Base-by-base conservation (phyloP, 169 alveolate genomes). In the Toxoplasma gondii region DNA sequence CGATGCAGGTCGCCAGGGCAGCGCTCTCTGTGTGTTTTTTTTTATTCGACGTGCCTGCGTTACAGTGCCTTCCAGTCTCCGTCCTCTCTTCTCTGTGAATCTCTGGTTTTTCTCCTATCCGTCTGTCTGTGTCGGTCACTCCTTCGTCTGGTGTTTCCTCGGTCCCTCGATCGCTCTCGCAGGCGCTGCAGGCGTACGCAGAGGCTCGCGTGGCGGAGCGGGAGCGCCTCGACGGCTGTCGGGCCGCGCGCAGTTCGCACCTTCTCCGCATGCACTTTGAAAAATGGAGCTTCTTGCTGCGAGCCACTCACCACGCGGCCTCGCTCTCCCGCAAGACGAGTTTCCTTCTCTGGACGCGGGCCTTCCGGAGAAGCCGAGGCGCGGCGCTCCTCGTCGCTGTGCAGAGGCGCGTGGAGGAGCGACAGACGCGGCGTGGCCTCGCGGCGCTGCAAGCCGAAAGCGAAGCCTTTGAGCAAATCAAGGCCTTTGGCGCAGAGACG, bases 171-270 rank as follows among this genome's bases (percentile, higher is more conserved):
- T 34, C 17, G 43, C 44, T n/a, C n/a, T 82, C 90, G 1, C 64
- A 82, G 90, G 64, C 41, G 2, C 90, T 82, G 67, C n/a, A 41
- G 36, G 67, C 38, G 53, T 49, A 82, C 64, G 90, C 90, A 39
- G 69, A 12, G 12, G 2, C 39, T 17, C 86, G 86, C 10, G 67
- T 44, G 27, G 7, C 17, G 41, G 90, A 82, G 64, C 90, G 64
- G 69, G 41, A 41, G 38, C 53, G 64, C 24, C 19, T 41, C 34
- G 69, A 9, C 54, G 64, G 4, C 31, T 19, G 4, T 17, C 90
- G 41, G 12, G 64, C 34, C 1, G 53, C 67, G 0, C 29, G 27
- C 22, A 1, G n/a, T 4, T 16, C 49, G 29, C 86, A 45, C n/a
- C 39, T 38, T 38, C 49, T 78, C 24, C 22, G 39, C 49, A 7